Percentiles rank a stretch among this genome's conserved stretches.
Evolutionary conservation across 306 rosid species (phyloP).

Genomic region (Fagus sylvatica): DNA sequence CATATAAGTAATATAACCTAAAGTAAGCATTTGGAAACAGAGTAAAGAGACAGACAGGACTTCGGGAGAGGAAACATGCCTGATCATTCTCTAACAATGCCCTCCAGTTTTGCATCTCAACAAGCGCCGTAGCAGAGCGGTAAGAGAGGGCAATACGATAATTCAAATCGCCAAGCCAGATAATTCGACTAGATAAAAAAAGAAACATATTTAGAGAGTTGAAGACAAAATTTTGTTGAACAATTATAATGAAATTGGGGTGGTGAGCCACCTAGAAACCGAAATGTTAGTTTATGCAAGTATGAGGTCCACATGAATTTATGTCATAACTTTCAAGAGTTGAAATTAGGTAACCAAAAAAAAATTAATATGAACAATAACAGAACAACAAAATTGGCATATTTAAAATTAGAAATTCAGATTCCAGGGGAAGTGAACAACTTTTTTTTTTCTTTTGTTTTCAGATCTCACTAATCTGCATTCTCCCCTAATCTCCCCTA

Average conservation of each 20-base stretch:
- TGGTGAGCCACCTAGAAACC: neutral
- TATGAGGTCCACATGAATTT: neutral
- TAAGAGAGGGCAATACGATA: conserved; percentile 88
- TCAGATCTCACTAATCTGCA: neutral
- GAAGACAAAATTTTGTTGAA: conserved; percentile 7
- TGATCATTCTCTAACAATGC: conserved; percentile 96
- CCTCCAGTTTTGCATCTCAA: conserved; percentile 99
- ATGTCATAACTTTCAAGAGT: neutral
- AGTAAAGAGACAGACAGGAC: conserved; percentile 6
- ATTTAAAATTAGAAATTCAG: neutral
- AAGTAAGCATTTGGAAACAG: conserved; percentile 13
- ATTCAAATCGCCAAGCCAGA: conserved; percentile 99
- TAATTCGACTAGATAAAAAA: conserved; percentile 63
- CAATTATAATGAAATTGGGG: neutral
- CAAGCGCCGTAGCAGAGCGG: conserved; percentile 95
- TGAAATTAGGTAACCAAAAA: neutral
- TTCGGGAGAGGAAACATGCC: conserved; percentile 44
- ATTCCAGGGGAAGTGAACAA: neutral
- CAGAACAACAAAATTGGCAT: neutral
- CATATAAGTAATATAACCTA: neutral
- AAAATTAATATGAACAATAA: neutral
- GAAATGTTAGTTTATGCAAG: neutral
- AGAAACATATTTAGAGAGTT: conserved; percentile 19
- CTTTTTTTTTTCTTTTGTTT: neutral
- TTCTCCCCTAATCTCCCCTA: neutral